Base-by-base conservation (phyloP, 1,284 basidiomycete genomes). In the Pseudozyma thailandica region DNA sequence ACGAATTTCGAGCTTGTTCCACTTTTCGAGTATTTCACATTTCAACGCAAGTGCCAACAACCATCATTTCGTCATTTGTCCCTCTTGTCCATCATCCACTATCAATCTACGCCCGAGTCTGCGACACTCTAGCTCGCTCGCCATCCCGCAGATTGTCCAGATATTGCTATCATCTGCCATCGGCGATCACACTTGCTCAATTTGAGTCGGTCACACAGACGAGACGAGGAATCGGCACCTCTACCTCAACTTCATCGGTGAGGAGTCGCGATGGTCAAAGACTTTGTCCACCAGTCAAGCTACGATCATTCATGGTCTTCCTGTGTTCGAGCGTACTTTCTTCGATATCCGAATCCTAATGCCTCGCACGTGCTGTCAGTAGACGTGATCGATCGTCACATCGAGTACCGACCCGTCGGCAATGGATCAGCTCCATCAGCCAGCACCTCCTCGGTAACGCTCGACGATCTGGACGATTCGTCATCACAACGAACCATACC, bases 271-370 rank as follows among this genome's bases (percentile, higher is more conserved):
- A 72, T 72, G 70, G 70, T 72, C 48, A 66, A 66, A 48, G 70
- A 72, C 50, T 72, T 62, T 26, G 63, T 72, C 3, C 70, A 72
- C 26, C 59, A 72, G 50, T 66, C 70, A 4, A 52, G 46, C 53
- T 72, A 63, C 33, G 59, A 66, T 27, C 64, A 65, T 35, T 62
- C 76, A 8, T 78, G 76, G 76, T 68, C 72, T 5, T 74, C 72
- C 2, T 78, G 76, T 53, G 60, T 71, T 6, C 63, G 75, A 20
- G 94, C 94, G 16, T 98, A 92, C 86, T 93, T 94, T 80, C 87
- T 97, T 65, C 91, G 96, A 71, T 98, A 98, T 83, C 95, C 96
- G 4, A 98, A 98, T 84, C 94, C 95, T 39, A 92, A 92, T 77
- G 92, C 95, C 6, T 87, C 92, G 12, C 95, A 98, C 84, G 91